Percentiles rank a stretch among this genome's conserved stretches.
Evolutionary conservation across 1,284 basidiomycete genomes (phyloP).

Genomic region (Porogramme epimiltina): DNA sequence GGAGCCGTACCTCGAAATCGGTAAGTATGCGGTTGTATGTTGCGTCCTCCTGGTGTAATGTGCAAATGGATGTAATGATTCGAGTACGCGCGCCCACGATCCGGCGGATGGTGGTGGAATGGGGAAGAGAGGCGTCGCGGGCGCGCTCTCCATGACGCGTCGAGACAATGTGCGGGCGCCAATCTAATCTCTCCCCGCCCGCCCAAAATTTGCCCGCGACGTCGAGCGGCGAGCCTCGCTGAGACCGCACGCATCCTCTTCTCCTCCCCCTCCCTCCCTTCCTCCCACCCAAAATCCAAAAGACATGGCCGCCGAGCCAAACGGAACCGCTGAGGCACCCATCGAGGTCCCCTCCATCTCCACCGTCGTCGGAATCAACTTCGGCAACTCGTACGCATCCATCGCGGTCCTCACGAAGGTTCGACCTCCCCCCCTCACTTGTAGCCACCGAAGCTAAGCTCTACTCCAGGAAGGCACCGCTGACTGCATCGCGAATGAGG

Average conservation of each 20-base stretch:
- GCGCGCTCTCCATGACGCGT: background rate
- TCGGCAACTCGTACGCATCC: slow-evolving; percentile 94
- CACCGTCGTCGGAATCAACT: slow-evolving; percentile 90
- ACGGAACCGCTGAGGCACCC: slow-evolving; percentile 41
- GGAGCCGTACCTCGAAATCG: slow-evolving; percentile 8
- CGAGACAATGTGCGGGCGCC: slow-evolving; percentile 10
- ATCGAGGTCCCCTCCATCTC: slow-evolving; percentile 40
- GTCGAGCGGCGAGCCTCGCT: background rate
- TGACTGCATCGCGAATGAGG: slow-evolving; percentile 97
- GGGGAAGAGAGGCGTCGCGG: no score
- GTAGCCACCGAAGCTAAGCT: background rate
- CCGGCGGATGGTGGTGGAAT: no score
- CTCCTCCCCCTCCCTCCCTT: slow-evolving; percentile 1
- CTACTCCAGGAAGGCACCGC: slow-evolving; percentile 76
- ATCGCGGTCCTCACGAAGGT: slow-evolving; percentile 97
- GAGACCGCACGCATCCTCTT: background rate
- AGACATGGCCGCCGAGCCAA: slow-evolving; percentile 37
- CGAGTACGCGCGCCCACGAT: no score
- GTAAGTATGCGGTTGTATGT: no score
- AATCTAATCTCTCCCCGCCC: slow-evolving; percentile 18
- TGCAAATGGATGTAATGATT: no score
- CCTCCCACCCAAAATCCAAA: background rate
- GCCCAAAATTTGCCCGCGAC: slow-evolving; percentile 9
- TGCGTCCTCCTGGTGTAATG: no score
- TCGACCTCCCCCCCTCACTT: slow-evolving; percentile 15